Evolutionary conservation across 179 eudicot genomes (phyloP).

Genomic region (Silene vulgaris): DNA sequence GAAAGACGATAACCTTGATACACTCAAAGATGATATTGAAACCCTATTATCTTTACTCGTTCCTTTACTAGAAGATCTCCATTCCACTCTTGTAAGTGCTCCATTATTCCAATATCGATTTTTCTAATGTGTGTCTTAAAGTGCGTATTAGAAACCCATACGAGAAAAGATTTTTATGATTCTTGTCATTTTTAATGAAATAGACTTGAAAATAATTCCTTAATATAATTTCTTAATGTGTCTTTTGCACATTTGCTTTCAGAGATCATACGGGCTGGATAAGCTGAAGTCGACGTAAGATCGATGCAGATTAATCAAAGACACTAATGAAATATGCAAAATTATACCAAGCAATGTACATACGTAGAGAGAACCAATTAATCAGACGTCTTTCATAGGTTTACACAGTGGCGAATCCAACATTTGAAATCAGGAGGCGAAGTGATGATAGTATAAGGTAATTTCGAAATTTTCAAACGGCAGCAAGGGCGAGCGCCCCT

Average conservation of each 20-base stretch:
- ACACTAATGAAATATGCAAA: neutral
- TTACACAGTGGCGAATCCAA: no score
- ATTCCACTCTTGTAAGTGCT: slow-evolving; percentile 45
- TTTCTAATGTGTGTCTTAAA: no score
- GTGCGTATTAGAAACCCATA: no score
- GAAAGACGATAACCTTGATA: slow-evolving; percentile 36
- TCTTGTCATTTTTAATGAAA: neutral
- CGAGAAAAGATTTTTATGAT: no score
- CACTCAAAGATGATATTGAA: slow-evolving; percentile 45
- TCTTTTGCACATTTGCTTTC: slow-evolving; percentile 1
- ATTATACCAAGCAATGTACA: neutral
- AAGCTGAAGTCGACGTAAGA: slow-evolving; percentile 29
- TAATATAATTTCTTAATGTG: neutral
- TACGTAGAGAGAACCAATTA: no score
- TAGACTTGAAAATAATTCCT: no score
- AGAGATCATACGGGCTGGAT: slow-evolving; percentile 31
- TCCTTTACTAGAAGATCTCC: slow-evolving; percentile 53
- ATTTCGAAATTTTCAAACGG: no score
- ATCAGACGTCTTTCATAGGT: no score
- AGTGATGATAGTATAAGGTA: no score
- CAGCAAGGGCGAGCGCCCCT: no score
- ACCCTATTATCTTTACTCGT: slow-evolving; percentile 39
- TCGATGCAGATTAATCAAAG: neutral
- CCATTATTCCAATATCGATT: no score
- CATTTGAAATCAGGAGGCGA: no score